Evolutionary conservation across 1,284 basidiomycete species (phyloP).

Genomic region (Meripilus lineatus): DNA sequence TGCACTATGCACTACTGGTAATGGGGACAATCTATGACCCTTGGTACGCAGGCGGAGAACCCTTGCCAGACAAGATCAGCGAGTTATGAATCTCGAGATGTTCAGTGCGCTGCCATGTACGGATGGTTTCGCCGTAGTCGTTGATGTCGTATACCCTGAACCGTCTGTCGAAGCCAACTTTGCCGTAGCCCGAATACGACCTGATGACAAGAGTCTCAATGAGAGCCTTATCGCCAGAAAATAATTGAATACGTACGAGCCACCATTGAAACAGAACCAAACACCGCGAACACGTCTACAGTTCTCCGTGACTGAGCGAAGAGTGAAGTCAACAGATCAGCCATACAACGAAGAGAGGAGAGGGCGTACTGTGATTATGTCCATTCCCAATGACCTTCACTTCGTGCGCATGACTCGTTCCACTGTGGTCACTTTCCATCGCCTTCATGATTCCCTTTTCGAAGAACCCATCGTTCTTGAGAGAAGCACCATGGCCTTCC

Average conservation of each 20-base stretch:
- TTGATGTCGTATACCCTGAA: conserved; percentile 84
- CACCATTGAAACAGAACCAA: conserved; percentile 96
- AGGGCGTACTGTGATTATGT: conserved; percentile 70
- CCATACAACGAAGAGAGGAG: background rate
- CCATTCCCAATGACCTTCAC: conserved; percentile 86
- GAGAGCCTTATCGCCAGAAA: background rate
- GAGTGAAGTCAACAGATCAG: conserved; percentile 14
- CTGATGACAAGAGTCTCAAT: conserved; percentile 30
- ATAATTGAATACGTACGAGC: conserved; percentile 47
- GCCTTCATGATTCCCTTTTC: conserved; percentile 69
- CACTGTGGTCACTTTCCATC: conserved; percentile 57
- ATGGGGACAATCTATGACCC: background rate
- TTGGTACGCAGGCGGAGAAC: conserved; percentile 22
- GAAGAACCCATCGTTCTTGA: conserved; percentile 77
- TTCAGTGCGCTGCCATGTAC: conserved; percentile 86
- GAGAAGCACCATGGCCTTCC: conserved; percentile 61
- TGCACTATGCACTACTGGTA: background rate
- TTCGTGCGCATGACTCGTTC: conserved; percentile 49
- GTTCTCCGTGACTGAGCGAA: conserved; percentile 70
- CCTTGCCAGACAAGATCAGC: conserved; percentile 51
- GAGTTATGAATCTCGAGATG: conserved; percentile 66
- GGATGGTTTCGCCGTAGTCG: conserved; percentile 85
- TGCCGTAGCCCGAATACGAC: conserved; percentile 84
- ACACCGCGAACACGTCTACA: conserved; percentile 80
- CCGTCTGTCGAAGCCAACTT: conserved; percentile 81